Base-by-base conservation (phyloP, 75 land plant genomes). In the Pinus taeda region DNA sequence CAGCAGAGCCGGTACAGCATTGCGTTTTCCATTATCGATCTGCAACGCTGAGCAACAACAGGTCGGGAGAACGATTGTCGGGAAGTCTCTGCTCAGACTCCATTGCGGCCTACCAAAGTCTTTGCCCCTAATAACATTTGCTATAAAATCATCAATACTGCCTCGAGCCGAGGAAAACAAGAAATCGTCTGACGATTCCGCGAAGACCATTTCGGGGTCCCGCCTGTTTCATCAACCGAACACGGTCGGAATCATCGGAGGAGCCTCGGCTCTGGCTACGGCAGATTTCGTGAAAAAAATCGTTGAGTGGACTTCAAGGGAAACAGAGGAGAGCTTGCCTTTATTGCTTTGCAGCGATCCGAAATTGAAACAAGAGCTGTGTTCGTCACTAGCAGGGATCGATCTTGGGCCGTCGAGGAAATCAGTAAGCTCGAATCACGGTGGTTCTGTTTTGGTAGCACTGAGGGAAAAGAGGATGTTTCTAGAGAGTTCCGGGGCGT, bases 171-270 rank as follows among this genome's bases (percentile, higher is more conserved):
- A 49, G 12, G 12, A 49, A 13, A 49, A 49, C 12, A 9, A 49
- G 12, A 49, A 49, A 49, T 49, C 55, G 11, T 49, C 55, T 9
- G 55, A 49, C 12, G 55, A 49, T 49, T 49, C 55, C 55, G 11
- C 55, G 55, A 49, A 49, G 55, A 49, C 55, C 55, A 49, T 49
- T 49, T 49, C 55, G 55, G 55, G 55, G 55, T 49, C 12, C 12
- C 55, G 55, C 55, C 12, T 49, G 55, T 49, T 49, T 49, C 55
- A 49, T 49, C 55, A 49, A 24, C 36, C 82, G 55, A 82, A 86
- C n/a, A 73, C 89, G n/a, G 75, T 91, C 22, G 93, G 93, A 18
- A 76, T 91, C 37, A 77, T 91, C 4, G 93, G 89, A 63, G 93
- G 93, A 2, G 69, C 79, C 0, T 82, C 83, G 2, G 81, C 81